Base-by-base conservation (phyloP, 1,139 yeast species). In the Pichia sp. region DNA sequence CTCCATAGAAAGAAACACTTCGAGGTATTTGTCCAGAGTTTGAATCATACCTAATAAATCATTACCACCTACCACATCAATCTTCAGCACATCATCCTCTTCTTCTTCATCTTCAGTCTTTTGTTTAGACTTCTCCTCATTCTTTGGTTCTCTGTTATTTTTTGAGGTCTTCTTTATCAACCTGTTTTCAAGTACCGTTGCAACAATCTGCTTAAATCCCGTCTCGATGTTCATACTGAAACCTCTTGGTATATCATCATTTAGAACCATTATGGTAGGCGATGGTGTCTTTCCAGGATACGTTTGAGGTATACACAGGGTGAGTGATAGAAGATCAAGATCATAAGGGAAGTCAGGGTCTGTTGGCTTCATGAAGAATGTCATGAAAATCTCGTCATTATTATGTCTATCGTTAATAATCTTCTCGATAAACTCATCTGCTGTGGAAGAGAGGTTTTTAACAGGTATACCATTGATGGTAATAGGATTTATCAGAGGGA, bases 281-380 rank as follows among this genome's bases (percentile, higher is more conserved):
- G 47, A 42, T 7, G 48, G 42, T 20, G 46, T 50, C 20, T 53
- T 55, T 27, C 56, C 48, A 0, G 88, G 88, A 49, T 78, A 81
- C 21, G 58, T 59, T 2, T 54, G 49, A 0, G 91, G 87, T 5
- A 82, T 62, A 33, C 66, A 59, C 32, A 82, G 55, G 36, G 72
- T 69, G 23, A 81, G 49, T 34, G 69, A 64, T 38, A 82, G 61
- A 15, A 54, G 49, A 8, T 67, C 69, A 22, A 82, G 56, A 40
- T 77, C 85, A 51, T 67, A 81, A 0, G 88, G 83, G 51, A 82
- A 82, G 28, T 80, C 84, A 0, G 88, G 88, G 52, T 80, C 91
- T 0, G 80, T 66, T 0, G 91, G 88, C 16, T 50, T 46, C 34
- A 70, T 22, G 10, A 56, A 34, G 33, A 58, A 49, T 6, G 55